Base-by-base conservation (phyloP, 2,329 filamentous ascomycete genomes). In the Pseudodiploospora longispora region DNA sequence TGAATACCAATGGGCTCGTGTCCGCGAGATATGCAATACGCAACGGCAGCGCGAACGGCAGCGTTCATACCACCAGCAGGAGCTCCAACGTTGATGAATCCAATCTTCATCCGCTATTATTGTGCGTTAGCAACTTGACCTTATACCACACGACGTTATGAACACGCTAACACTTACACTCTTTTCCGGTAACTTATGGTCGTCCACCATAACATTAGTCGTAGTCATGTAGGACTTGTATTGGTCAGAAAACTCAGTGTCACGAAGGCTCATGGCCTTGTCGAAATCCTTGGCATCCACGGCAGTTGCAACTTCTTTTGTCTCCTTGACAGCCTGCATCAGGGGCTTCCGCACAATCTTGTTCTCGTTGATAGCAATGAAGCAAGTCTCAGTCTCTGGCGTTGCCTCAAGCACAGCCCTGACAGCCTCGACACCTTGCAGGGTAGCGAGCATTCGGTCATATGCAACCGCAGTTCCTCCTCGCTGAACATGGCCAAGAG, bases 21-120 rank as follows among this genome's bases (percentile, higher is more conserved):
- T n/a, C 93, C 93, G 47, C 89, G 81, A 37, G 86, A 85, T 46
- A 95, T 66, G 63, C 90, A 97, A 71, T 96, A 96, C 30, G 89
- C 88, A 12, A 96, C 90, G 10, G 87, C 91, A 30, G 88, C 91
- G 54, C 93, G 82, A 19, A 94, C 93, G 36, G 93, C 93, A 29
- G 91, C 90, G 66, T 98, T 98, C 87, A 98, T 97, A 57, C 93
- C 93, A 64, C 93, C 93, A 30, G 93, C 93, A 6, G 93, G 93
- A 9, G 93, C 93, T 57, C 93, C 93, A 27, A 97, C 90, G 58
- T 97, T 94, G 66, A 98, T 87, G 59, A 98, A 95, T 40, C 88
- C 93, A 57, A 98, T 87, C 53, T 82, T 83, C 87, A 97, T 89
- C 54, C 83, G 81, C 85, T 90, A 51, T 10, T 27, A 28, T 6